phyloP scores from a whole-genome alignment of 495 filamentous ascomycete species.

The Daldinia vernicosa region DNA sequence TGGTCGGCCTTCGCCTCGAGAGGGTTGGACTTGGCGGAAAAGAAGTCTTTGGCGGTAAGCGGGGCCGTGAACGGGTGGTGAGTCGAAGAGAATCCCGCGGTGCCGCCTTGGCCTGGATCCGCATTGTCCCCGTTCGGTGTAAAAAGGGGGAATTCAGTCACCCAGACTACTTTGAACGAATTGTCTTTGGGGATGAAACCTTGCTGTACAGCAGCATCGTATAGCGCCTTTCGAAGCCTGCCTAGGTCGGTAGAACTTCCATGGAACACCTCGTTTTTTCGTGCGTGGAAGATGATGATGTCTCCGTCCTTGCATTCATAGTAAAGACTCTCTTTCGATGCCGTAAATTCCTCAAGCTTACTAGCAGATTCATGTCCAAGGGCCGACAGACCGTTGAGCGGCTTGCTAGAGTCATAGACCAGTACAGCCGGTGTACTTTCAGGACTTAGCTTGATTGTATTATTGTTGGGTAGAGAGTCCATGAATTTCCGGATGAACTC shows the following conservation, averaged over 20 bases:
- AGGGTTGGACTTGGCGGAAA: conserved; percentile 76
- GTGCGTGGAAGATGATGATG: conserved; percentile 81
- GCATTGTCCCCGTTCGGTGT: conserved; percentile 66
- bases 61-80: conserved; percentile 98
- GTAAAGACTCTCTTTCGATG: conserved; percentile 35
- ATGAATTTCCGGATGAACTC: conserved; percentile 75
- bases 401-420: conserved; percentile 72
- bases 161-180: conserved; percentile 78
- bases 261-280: conserved; percentile 65
- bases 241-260: conserved; percentile 84
- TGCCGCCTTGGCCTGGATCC: conserved; percentile 79
- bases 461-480: conserved; percentile 62
- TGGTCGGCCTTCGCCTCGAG: conserved; percentile 78
- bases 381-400: conserved; percentile 74
- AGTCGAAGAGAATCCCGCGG: conserved; percentile 82
- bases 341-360: conserved; percentile 20
- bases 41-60: conserved; percentile 73
- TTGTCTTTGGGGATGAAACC: conserved; percentile 63
- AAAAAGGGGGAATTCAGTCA: conserved; percentile 91
- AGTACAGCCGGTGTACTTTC: conserved; percentile 80
- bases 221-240: conserved; percentile 74
- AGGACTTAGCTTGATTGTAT: conserved; percentile 68
- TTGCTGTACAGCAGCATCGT: conserved; percentile 68
- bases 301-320: conserved; percentile 67
- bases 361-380: conserved; percentile 74